phyloP scores from a whole-genome alignment of 2,329 filamentous ascomycete genomes.

The Pseudohalonectria lignicola region DNA sequence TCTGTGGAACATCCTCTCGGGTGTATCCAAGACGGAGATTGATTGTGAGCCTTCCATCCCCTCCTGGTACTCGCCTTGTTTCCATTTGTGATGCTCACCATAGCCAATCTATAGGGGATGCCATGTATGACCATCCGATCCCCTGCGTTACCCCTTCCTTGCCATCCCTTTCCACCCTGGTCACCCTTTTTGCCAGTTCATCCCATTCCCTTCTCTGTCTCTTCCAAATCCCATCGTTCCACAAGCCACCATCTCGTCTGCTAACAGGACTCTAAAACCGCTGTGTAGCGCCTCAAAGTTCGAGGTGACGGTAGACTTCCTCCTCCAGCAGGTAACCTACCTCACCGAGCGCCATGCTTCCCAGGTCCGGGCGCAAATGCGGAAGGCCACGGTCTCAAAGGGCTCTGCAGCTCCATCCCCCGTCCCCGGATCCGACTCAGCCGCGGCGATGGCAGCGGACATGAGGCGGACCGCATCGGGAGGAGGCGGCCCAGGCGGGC shows the following conservation, averaged over 20 bases:
- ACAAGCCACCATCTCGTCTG: too few species aligned
- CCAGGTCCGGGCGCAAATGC: conserved; percentile 83
- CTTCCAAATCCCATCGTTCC: too few species aligned
- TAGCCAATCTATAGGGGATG: not conserved
- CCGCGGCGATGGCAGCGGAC: conserved; percentile 23
- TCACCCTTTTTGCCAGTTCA: not conserved
- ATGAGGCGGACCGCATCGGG: conserved; percentile 42
- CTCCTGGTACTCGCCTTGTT: not conserved
- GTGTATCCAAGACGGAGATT: conserved; percentile 70
- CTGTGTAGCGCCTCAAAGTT: conserved; percentile 56
- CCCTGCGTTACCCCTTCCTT: too few species aligned
- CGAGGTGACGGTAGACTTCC: conserved; percentile 75
- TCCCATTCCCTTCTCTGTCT: not conserved
- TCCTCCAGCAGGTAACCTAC: conserved; percentile 89
- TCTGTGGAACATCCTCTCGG: conserved; percentile 83
- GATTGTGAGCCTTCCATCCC: conserved; percentile 51
- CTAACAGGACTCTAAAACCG: too few species aligned
- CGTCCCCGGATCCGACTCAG: conserved; percentile 35
- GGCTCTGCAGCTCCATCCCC: conserved; percentile 47
- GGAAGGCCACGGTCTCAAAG: conserved; percentile 52
- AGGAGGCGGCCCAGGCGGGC: conserved; percentile 21
- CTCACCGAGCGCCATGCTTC: conserved; percentile 85
- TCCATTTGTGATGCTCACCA: conserved; percentile 4
- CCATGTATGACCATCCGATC: not conserved
- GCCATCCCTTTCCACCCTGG: too few species aligned